Evolutionary conservation across 768 basidiomycete genomes (phyloP).

Genomic region (Boletus sensibilis): DNA sequence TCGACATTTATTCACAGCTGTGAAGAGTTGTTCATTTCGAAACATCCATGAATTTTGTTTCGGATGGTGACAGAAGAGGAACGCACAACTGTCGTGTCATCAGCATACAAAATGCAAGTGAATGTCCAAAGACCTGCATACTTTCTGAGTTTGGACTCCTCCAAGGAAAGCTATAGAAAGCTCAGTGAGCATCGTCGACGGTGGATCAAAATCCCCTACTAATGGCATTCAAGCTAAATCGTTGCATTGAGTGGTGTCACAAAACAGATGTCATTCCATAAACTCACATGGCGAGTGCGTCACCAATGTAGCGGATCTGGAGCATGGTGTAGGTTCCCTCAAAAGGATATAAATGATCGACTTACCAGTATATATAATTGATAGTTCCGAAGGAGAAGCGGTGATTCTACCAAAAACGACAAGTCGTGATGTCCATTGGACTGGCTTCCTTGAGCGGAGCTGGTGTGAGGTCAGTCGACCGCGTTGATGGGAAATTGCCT

Average conservation of each 20-base stretch:
- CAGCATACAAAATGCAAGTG: not conserved
- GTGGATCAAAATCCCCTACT: not conserved
- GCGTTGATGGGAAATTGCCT: no score
- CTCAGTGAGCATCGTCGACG: not conserved
- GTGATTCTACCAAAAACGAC: not conserved
- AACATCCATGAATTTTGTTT: not conserved
- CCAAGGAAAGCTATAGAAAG: constrained; percentile 13
- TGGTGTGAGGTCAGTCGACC: constrained; percentile 3
- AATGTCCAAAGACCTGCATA: not conserved
- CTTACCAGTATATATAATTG: constrained; percentile 18
- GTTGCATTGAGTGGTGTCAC: not conserved
- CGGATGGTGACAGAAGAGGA: not conserved
- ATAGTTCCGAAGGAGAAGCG: constrained; percentile 13
- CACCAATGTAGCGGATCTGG: constrained; percentile 24
- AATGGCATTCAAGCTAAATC: constrained; percentile 13
- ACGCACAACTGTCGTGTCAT: constrained; percentile 18
- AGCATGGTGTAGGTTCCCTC: not conserved
- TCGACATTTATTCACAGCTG: constrained; percentile 3
- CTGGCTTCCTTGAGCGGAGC: constrained; percentile 8
- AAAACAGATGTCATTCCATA: not conserved
- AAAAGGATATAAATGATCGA: not conserved
- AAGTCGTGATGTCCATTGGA: not conserved
- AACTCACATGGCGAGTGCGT: constrained; percentile 19
- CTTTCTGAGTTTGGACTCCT: constrained; percentile 1
- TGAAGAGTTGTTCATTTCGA: not conserved